phyloP scores from a whole-genome alignment of 345 rosid genomes.

The Gossypium sturtianum region DNA sequence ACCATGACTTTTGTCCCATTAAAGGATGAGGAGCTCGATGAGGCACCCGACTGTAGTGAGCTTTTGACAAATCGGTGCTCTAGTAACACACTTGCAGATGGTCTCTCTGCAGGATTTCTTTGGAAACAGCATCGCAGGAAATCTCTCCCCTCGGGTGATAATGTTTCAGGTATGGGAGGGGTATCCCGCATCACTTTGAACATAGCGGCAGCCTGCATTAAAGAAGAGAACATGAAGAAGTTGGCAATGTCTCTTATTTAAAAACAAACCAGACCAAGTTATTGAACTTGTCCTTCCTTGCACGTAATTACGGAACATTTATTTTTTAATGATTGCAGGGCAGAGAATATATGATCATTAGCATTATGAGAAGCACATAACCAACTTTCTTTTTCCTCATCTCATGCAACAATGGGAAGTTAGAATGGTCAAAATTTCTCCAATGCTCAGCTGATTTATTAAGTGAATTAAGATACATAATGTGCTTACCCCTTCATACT shows the following conservation, averaged over 20 bases:
- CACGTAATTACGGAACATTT: not conserved
- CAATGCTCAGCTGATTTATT: not conserved
- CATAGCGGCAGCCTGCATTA: conserved; percentile 3
- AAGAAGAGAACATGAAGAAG: conserved; percentile 8
- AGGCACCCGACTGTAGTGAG: conserved; percentile 35
- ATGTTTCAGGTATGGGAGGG: conserved; percentile 71
- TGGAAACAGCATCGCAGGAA: conserved; percentile 66
- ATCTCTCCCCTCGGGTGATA: conserved; percentile 82
- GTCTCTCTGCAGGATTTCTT: conserved; percentile 24
- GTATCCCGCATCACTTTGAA: conserved; percentile 15
- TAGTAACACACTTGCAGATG: conserved; percentile 65
- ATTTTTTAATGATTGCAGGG: not conserved
- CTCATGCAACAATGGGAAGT: not conserved
- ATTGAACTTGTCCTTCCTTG: not conserved
- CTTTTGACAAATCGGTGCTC: conserved; percentile 67
- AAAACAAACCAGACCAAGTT: not conserved
- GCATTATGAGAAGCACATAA: not conserved
- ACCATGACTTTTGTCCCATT: conserved; percentile 49
- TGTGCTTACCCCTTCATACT: not conserved
- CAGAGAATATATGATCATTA: not conserved
- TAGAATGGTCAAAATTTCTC: not conserved
- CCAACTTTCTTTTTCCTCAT: not conserved
- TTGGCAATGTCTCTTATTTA: not conserved
- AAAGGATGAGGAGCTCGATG: conserved; percentile 25
- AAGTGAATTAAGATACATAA: not conserved